Percentiles rank a stretch among this genome's conserved stretches.
These are phyloP conservation scores for Mycena metata DNA, from an alignment of 768 basidiomycete species.

Conservation along the genomic window DNA sequence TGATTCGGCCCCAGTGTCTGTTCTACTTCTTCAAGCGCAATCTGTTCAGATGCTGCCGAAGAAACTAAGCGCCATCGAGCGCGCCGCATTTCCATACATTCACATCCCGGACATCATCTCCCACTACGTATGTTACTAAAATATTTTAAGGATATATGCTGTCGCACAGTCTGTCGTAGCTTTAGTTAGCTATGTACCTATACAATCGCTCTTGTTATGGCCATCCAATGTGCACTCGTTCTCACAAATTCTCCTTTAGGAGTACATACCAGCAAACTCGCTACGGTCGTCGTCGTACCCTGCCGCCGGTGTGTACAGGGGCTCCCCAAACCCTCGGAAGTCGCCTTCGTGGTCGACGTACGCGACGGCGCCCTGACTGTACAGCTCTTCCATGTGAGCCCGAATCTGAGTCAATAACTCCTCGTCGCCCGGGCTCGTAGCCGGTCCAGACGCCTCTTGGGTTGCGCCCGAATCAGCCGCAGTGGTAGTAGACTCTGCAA, in stretches of 20 bases:
- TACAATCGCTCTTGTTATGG: constrained; percentile 7
- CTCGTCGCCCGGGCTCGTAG: constrained; percentile 27
- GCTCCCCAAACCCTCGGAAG: constrained; percentile 33
- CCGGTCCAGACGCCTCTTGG: constrained; percentile 9
- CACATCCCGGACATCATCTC: constrained; percentile 22
- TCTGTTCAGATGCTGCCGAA: constrained; percentile 74
- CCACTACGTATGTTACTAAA: constrained; percentile 32
- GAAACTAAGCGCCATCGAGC: constrained; percentile 54
- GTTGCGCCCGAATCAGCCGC: neutral
- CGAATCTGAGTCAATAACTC: constrained; percentile 27
- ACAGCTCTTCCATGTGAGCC: constrained; percentile 30
- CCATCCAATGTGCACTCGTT: too few species aligned
- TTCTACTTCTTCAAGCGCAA: constrained; percentile 78
- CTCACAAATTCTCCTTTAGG: constrained; percentile 47
- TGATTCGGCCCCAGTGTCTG: constrained; percentile 61
- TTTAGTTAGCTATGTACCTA: neutral
- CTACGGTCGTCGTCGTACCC: constrained; percentile 44
- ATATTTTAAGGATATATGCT: constrained; percentile 36
- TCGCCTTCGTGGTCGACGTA: constrained; percentile 39
- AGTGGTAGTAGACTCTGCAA: constrained; percentile 47
- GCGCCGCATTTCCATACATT: constrained; percentile 1
- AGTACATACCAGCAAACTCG: constrained; percentile 71
- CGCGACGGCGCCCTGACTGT: constrained; percentile 29
- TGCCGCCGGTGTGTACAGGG: constrained; percentile 26
- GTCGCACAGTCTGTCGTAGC: constrained; percentile 14